Evolutionary conservation across 1,284 basidiomycete genomes (phyloP).

Genomic region (Pseudozyma sp.): DNA sequence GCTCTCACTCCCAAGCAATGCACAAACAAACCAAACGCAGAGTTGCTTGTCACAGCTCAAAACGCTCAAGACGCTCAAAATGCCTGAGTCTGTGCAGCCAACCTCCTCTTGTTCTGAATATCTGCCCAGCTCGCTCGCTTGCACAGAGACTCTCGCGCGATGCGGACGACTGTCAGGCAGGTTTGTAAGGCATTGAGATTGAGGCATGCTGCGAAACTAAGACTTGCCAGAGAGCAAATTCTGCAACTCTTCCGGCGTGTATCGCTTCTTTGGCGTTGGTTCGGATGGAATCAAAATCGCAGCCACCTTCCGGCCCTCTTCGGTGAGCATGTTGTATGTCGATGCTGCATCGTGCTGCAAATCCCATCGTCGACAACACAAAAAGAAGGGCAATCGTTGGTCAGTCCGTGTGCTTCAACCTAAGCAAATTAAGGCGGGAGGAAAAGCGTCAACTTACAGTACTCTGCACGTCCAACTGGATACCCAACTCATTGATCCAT

Average conservation of each 20-base stretch:
- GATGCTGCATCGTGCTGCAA: slow-evolving; percentile 87
- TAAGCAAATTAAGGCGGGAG: no score
- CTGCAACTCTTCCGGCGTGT: slow-evolving; percentile 30
- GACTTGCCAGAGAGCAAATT: slow-evolving; percentile 16
- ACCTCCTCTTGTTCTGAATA: no score
- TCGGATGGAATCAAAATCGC: slow-evolving; percentile 81
- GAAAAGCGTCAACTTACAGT: slow-evolving; percentile 75
- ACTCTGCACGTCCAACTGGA: slow-evolving; percentile 93
- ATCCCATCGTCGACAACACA: neutral
- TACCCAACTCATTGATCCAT: slow-evolving; percentile 81
- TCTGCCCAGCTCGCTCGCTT: no score
- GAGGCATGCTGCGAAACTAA: neutral
- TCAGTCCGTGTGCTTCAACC: neutral
- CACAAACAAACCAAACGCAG: no score
- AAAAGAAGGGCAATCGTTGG: neutral
- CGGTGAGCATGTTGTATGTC: slow-evolving; percentile 90
- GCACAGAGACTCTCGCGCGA: no score
- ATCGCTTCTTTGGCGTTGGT: slow-evolving; percentile 12
- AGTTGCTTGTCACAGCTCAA: no score
- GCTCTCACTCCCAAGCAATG: no score
- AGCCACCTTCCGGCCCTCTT: slow-evolving; percentile 90
- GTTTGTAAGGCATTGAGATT: no score
- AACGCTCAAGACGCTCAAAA: no score
- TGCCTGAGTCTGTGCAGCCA: no score
- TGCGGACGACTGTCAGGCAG: no score